Evolutionary conservation across 805 yeast species (phyloP), one percentile per base, ranked within the genome.

Genomic region (Nakazawaea anatomiae): DNA sequence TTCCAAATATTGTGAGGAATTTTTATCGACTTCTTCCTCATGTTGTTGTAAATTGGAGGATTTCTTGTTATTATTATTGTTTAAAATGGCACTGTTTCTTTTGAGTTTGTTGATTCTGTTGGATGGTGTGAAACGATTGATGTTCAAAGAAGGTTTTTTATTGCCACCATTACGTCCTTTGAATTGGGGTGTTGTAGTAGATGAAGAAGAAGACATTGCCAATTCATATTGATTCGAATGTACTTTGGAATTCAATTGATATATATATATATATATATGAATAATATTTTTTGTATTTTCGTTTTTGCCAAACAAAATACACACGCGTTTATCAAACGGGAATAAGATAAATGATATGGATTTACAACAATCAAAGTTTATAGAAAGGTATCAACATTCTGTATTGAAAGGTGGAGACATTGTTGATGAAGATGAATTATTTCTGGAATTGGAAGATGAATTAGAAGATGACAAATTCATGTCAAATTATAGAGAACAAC

Each of bases 401-500:
- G 60, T 69, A 55, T 62, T 69, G 35, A 47, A 58, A 34, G 59
- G 61, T 9, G 56, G 54, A 4, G 64, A 64, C 11, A 32, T 9
- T 14, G 60, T 60, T 4, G 72, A 70, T 35, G 66, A 75, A 6
- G 75, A 71, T 52, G 76, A 69, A 11, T 50, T 72, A 25, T 66
- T 80, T 29, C 78, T 74, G 34, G 72, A 78, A 34, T 62, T 80
- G 39, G 85, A 79, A 44, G 65, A 70, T 29, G 76, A 82, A 39
- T 80, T 82, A 39, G 78, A 76, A 36, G 73, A 71, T 25, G 83
- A 79, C 42, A 61, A 58, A 5, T 57, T 62, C n/a, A 58, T 77
- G 34, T 62, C 70, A 3, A 70, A 67, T 25, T 85, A 82, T 58
- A 70, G 94, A 63, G 92, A 84, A 58, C 72, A 73, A 56, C 69